Evolutionary conservation across 2,329 filamentous ascomycete species (phyloP).

Genomic region (Zelopaecilomyces penicillatus): DNA sequence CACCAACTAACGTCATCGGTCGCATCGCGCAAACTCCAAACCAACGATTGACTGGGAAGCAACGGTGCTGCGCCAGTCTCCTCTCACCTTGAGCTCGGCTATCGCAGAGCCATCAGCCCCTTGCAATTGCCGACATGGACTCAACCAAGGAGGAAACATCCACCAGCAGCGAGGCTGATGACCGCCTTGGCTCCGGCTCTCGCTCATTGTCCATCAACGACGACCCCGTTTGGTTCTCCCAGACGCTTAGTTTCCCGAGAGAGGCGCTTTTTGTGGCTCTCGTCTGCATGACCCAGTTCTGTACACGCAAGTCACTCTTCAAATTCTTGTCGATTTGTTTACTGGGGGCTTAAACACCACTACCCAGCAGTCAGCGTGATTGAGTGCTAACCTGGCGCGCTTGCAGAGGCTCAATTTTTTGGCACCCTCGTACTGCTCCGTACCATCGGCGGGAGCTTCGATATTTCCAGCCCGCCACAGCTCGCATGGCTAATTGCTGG

Average conservation of each 20-base stretch:
- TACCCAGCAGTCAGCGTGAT: neutral
- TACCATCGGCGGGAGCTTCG: conserved; percentile 40
- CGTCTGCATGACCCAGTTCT: conserved; percentile 38
- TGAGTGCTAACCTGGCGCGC: neutral
- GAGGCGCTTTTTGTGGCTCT: conserved; percentile 32
- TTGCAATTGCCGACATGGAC: too few relatives aligned
- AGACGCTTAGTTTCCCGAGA: conserved; percentile 16
- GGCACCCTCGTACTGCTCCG: conserved; percentile 36
- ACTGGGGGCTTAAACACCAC: neutral
- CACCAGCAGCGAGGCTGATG: too few relatives aligned
- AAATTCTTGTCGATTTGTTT: neutral
- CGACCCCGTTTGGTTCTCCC: conserved; percentile 13
- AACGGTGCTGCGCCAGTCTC: too few relatives aligned
- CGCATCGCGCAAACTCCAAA: too few relatives aligned
- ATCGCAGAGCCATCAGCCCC: too few relatives aligned
- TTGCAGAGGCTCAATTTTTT: conserved; percentile 25
- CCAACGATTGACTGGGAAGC: too few relatives aligned
- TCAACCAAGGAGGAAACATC: too few relatives aligned
- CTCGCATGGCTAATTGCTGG: conserved; percentile 50
- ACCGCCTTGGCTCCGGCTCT: too few relatives aligned
- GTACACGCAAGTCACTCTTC: conserved; percentile 19
- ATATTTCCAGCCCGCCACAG: conserved; percentile 31
- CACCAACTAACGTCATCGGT: too few relatives aligned
- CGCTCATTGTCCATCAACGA: neutral
- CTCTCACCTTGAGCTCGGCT: too few relatives aligned